phyloP scores from a whole-genome alignment of 176 grass and related monocot species.

The Aechmea fasciata region DNA sequence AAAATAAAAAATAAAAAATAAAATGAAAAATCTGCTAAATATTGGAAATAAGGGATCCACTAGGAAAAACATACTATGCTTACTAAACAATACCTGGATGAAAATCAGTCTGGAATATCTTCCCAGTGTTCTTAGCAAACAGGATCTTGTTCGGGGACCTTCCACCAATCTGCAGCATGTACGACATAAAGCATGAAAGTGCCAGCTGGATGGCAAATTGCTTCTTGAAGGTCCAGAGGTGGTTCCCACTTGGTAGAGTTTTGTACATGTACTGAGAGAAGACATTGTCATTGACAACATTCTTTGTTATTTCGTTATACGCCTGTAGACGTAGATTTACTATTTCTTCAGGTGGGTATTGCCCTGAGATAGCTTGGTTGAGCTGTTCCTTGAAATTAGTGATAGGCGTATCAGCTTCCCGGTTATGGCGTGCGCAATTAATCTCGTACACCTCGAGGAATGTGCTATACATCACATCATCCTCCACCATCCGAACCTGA shows the following conservation, averaged over 20 bases:
- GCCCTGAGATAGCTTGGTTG: slow-evolving; percentile 92
- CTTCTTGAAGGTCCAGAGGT: slow-evolving; percentile 99
- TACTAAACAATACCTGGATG: slow-evolving; percentile 67
- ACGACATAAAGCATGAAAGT: slow-evolving; percentile 96
- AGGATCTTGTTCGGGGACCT: slow-evolving; percentile 97
- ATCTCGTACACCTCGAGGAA: slow-evolving; percentile 99
- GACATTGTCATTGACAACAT: slow-evolving; percentile 83
- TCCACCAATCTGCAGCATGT: slow-evolving; percentile 95
- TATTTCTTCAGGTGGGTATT: slow-evolving; percentile 85
- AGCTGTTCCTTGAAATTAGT: slow-evolving; percentile 96
- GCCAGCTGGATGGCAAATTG: slow-evolving; percentile 93
- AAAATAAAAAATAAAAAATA: slow-evolving; percentile 14
- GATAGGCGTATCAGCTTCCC: slow-evolving; percentile 92
- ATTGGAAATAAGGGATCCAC: slow-evolving; percentile 2
- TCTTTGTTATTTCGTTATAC: slow-evolving; percentile 97
- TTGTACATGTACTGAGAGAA: slow-evolving; percentile 99
- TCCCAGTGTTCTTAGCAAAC: slow-evolving; percentile 97
- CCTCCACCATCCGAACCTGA: slow-evolving; percentile 99
- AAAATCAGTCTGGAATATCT: slow-evolving; percentile 96
- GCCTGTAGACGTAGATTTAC: slow-evolving; percentile 84
- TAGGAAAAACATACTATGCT: background rate
- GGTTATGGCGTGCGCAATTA: slow-evolving; percentile 91
- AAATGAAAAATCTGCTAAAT: slow-evolving; percentile 12
- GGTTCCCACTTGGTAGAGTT: slow-evolving; percentile 82
- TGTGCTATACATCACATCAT: slow-evolving; percentile 99